Percentiles rank a stretch among this genome's conserved stretches.
These are phyloP conservation scores for Phanerochaete carnosa DNA, from an alignment of 768 basidiomycete species.

Conservation along the genomic window DNA sequence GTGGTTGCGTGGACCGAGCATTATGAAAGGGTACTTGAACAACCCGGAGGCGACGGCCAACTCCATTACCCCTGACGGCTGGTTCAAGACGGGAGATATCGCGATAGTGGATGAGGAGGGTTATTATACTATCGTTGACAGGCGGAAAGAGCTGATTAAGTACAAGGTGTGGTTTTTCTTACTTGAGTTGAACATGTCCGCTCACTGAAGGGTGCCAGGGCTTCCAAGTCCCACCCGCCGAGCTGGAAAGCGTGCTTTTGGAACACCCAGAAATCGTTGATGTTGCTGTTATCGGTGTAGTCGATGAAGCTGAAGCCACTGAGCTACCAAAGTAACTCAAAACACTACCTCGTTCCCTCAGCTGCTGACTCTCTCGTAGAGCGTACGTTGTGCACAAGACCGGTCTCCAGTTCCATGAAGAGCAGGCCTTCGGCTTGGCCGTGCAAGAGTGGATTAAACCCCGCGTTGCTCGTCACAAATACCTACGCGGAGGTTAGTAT, in stretches of 20 bases:
- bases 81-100: constrained; percentile 91
- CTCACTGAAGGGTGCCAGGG: constrained; percentile 39
- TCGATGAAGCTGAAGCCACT: constrained; percentile 63
- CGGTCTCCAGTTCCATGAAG: constrained; percentile 32
- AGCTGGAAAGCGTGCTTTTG: constrained; percentile 74
- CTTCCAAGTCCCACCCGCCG: constrained; percentile 87
- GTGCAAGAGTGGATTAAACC: constrained; percentile 63
- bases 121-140: constrained; percentile 70
- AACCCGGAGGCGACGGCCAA: constrained; percentile 67
- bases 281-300: constrained; percentile 76
- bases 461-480: constrained; percentile 77
- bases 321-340: constrained; percentile 66
- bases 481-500: constrained; percentile 61
- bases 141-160: constrained; percentile 74
- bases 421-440: constrained; percentile 41
- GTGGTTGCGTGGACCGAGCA: constrained; percentile 72
- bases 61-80: constrained; percentile 67
- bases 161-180: constrained; percentile 47
- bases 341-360: not conserved
- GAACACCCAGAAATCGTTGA: constrained; percentile 77
- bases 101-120: constrained; percentile 65
- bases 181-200: not conserved
- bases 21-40: constrained; percentile 87
- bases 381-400: constrained; percentile 60
- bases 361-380: constrained; percentile 27